Conservation (phyloP, 768 basidiomycete species). For the Boletus edulis region DNA sequence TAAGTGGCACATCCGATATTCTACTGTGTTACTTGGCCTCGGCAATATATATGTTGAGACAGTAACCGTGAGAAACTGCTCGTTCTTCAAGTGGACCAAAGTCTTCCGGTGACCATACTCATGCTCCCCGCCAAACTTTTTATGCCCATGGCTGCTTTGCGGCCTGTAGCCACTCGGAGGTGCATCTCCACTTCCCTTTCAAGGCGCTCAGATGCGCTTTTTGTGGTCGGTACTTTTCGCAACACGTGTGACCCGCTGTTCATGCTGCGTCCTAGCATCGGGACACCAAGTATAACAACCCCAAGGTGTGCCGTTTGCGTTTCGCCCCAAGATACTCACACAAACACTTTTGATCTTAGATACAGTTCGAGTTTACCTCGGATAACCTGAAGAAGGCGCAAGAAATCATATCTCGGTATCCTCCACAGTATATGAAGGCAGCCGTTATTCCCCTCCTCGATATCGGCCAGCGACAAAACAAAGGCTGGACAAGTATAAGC, state of each 20-base stretch:
- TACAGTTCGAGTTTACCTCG: conserved; percentile 81
- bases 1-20: neutral
- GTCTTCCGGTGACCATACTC: conserved; percentile 1
- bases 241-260: conserved; percentile 9
- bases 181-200: conserved; percentile 38
- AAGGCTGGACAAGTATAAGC: conserved; percentile 96
- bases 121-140: conserved; percentile 24
- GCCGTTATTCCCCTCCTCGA: conserved; percentile 96
- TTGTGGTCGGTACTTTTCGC: conserved; percentile 60
- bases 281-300: conserved; percentile 92
- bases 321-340: neutral
- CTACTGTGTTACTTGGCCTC: neutral
- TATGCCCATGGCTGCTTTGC: conserved; percentile 11
- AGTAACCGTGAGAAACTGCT: neutral
- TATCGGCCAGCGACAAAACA: conserved; percentile 95
- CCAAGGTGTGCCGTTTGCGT: conserved; percentile 51
- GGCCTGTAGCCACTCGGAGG: conserved; percentile 20
- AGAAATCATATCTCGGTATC: conserved; percentile 91
- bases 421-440: conserved; percentile 97
- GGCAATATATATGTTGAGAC: no score
- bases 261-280: conserved; percentile 65
- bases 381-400: conserved; percentile 84
- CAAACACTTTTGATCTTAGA: conserved; percentile 43
- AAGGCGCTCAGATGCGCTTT: conserved; percentile 78
- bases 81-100: neutral